Evolutionary conservation across 129 eudicot genomes (phyloP).

Genomic region (Oenanthe sinensis): DNA sequence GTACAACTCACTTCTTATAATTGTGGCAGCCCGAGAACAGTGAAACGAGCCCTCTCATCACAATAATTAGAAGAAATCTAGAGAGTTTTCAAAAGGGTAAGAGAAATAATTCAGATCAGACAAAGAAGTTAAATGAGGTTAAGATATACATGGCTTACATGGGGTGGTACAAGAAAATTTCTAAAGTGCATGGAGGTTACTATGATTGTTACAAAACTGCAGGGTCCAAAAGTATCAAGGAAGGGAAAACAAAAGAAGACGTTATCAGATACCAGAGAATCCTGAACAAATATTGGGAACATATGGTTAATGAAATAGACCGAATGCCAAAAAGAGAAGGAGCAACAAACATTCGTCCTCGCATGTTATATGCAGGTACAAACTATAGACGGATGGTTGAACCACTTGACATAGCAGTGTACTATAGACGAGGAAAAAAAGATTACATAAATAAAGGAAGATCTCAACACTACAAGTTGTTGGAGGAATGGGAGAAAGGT

Average conservation of each 20-base stretch:
- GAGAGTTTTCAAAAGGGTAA: background rate
- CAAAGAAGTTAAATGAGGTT: constrained; percentile 29
- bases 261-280: constrained; percentile 7
- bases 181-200: constrained; percentile 26
- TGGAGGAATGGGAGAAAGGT: constrained; percentile 36
- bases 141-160: constrained; percentile 33
- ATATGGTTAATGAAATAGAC: constrained; percentile 17
- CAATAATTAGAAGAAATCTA: constrained; percentile 7
- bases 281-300: constrained; percentile 34
- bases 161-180: constrained; percentile 44
- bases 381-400: constrained; percentile 46
- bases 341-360: background rate
- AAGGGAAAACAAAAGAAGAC: constrained; percentile 2
- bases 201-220: constrained; percentile 26
- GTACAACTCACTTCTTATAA: background rate
- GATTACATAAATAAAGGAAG: constrained; percentile 19
- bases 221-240: background rate
- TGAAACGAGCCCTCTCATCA: constrained; percentile 14
- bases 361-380: constrained; percentile 33
- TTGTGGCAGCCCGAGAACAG: background rate
- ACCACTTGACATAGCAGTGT: constrained; percentile 47
- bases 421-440: constrained; percentile 21
- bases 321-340: constrained; percentile 39
- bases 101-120: constrained; percentile 16
- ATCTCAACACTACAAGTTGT: constrained; percentile 21